Evolutionary conservation across 345 rosid species (phyloP).

Genomic region (Bruguiera gymnorhiza): DNA sequence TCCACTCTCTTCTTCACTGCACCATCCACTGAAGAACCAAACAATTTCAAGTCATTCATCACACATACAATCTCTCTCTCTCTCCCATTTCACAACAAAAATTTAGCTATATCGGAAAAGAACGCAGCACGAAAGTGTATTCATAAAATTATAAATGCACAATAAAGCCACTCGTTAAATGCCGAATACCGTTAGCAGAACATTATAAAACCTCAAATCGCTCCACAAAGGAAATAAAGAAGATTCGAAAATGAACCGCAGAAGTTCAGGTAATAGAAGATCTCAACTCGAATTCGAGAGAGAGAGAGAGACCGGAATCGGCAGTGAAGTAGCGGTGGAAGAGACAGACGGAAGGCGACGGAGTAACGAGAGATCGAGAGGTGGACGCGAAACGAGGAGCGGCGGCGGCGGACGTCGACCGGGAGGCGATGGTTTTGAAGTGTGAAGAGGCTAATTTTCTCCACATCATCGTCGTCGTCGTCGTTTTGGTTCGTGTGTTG

Average conservation of each 20-base stretch:
- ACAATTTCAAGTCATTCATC: neutral
- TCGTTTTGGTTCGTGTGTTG: constrained; percentile 15
- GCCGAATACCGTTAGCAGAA: too few relatives aligned
- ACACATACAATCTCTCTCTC: neutral
- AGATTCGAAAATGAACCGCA: too few relatives aligned
- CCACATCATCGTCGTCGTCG: constrained; percentile 71
- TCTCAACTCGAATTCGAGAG: neutral
- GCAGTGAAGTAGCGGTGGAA: constrained; percentile 42
- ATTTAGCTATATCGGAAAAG: neutral
- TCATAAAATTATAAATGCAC: too few relatives aligned
- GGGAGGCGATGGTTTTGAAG: constrained; percentile 61
- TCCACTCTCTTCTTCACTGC: constrained; percentile 61
- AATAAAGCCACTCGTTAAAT: too few relatives aligned
- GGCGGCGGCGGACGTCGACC: constrained; percentile 2
- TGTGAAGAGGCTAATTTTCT: constrained; percentile 60
- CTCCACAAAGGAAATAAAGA: too few relatives aligned
- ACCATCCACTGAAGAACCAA: constrained; percentile 1
- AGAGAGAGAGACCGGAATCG: constrained; percentile 41
- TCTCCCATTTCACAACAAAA: neutral
- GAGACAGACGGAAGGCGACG: constrained; percentile 29
- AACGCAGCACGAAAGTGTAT: neutral
- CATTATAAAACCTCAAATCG: too few relatives aligned
- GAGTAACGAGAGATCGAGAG: constrained; percentile 32
- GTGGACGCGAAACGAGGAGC: constrained; percentile 18
- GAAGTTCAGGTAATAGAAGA: neutral